Percentiles rank a stretch among this genome's conserved stretches.
Conservation (phyloP, 164 flowering plant species). For the Liquidambar formosana region DNA sequence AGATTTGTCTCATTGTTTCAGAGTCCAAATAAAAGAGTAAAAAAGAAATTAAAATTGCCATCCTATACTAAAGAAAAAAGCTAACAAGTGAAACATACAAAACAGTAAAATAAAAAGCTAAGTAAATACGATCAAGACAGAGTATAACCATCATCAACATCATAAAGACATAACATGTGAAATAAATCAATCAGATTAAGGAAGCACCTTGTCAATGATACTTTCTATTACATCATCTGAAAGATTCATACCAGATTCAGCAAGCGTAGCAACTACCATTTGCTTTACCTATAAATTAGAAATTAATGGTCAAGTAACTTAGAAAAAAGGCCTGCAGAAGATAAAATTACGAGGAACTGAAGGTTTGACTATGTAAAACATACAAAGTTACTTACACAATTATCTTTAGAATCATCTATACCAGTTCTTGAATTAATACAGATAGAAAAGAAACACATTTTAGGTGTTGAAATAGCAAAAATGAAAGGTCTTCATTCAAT, state of each 20-base stretch:
- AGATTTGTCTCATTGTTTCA: not conserved
- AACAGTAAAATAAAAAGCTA: not conserved
- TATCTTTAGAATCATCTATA: not conserved
- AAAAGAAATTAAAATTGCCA: no score
- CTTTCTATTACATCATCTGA: constrained; percentile 93
- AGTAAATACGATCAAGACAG: not conserved
- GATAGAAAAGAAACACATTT: no score
- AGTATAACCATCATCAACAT: not conserved
- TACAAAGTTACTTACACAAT: not conserved
- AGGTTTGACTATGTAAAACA: not conserved
- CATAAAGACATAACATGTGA: not conserved
- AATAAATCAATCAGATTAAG: not conserved
- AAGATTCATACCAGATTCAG: constrained; percentile 99
- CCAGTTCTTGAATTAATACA: not conserved
- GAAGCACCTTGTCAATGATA: constrained; percentile 86
- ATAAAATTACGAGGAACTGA: not conserved
- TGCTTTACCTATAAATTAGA: constrained; percentile 75
- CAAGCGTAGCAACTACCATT: constrained; percentile 99
- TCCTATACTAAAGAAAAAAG: no score
- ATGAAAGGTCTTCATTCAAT: not conserved
- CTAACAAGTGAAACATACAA: no score
- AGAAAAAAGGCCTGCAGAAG: not conserved
- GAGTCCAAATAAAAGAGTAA: not conserved
- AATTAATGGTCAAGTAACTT: not conserved
- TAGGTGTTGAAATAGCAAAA: no score